Percentiles rank a stretch among this genome's conserved stretches.
Conservation (phyloP, 2,329 filamentous ascomycete species). For the Chaetomium globosum region DNA sequence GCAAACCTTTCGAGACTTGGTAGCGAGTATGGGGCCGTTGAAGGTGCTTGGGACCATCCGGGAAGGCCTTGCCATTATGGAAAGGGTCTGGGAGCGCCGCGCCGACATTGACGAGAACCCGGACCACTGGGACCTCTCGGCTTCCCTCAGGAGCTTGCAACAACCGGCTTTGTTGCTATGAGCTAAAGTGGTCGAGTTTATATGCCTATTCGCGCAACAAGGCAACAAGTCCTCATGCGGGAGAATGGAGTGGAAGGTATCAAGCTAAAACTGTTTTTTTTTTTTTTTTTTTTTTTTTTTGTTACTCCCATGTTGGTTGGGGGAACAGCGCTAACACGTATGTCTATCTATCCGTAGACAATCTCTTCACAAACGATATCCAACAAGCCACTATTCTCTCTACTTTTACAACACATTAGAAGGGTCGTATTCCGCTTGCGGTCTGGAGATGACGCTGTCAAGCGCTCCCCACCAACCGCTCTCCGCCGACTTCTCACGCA, state of each 20-base stretch:
- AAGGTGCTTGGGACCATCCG: constrained; percentile 51
- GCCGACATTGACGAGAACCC: constrained; percentile 42
- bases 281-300: no score
- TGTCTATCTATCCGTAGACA: neutral
- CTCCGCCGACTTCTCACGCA: constrained; percentile 5
- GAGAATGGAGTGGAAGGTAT: neutral
- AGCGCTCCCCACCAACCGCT: constrained; percentile 27
- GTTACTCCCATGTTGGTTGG: neutral
- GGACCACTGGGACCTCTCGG: constrained; percentile 50
- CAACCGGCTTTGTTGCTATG: constrained; percentile 37
- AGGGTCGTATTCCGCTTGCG: constrained; percentile 12
- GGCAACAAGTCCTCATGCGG: neutral
- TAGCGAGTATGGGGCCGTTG: constrained; percentile 47
- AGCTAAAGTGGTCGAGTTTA: neutral
- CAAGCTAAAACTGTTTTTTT: neutral
- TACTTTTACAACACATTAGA: constrained; percentile 22
- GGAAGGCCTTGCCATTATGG: constrained; percentile 51
- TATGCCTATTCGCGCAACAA: neutral
- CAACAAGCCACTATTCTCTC: neutral
- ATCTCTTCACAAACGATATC: neutral
- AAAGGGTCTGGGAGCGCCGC: constrained; percentile 50
- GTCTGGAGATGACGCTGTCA: constrained; percentile 10
- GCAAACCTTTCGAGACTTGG: constrained; percentile 47
- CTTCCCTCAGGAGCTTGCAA: constrained; percentile 43
- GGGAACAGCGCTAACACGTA: neutral